Evolutionary conservation across 2,329 filamentous ascomycete species (phyloP), one percentile per base, ranked within the genome.

Genomic region (Fusarium praegraminearum): DNA sequence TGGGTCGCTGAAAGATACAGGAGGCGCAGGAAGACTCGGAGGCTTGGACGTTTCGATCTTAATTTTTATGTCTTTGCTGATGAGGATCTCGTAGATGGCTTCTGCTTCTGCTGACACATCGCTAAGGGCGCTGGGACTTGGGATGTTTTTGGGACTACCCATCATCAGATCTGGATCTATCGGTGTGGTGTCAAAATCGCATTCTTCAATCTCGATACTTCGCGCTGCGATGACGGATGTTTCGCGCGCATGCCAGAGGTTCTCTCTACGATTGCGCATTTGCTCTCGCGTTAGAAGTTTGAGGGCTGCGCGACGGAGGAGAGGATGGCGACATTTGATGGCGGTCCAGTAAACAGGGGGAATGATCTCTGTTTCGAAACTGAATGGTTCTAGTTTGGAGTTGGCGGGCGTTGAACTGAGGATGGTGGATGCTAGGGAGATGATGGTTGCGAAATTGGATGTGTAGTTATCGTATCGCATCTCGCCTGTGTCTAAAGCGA

Each of bases 351-450:
- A 83, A 1, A 84, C 67, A 1, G 81, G 79, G 1, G 81, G 78
- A 28, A 83, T 76, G 1, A 83, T 56, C 22, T 82, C 80, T 15
- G 80, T 82, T 40, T 83, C 81, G 46, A 83, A 84, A 8, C 76
- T 78, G 36, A 84, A 84, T 5, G 71, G 22, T 46, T 72, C 53
- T 56, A 69, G 50, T 50, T 60, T 61, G 30, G 63, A 20, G 32
- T 57, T 65, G 52, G 28, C 20, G 24, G 66, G 51, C 1, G 68
- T 43, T 1, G 70, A 63, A 4, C 62, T 49, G 18, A 78, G 72
- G 20, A 80, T 73, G 0, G 75, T 70, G 6, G 76, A 74, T 0
- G 79, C 78, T 0, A 80, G 66, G 2, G 77, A 76, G 32, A 83
- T 76, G 43, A 83, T 79, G 43, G 76, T 67, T 13, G 78, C 76